Evolutionary conservation across 2,329 filamentous ascomycete genomes (phyloP), one percentile per base, ranked within the genome.

Genomic region (Myrmaecium sp.): DNA sequence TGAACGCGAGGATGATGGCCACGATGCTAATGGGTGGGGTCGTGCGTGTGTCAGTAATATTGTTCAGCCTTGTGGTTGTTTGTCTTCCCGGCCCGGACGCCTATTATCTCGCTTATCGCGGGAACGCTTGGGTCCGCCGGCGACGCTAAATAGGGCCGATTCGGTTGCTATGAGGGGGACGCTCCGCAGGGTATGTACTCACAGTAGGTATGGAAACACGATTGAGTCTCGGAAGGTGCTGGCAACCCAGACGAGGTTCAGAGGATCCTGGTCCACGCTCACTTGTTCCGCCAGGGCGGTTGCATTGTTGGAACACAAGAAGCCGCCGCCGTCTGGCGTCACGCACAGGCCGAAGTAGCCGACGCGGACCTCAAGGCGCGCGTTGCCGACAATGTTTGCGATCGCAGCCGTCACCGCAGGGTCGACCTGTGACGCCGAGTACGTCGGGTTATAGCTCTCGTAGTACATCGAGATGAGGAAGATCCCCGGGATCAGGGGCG

Each of bases 381-480:
- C 84, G 39, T 69, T 63, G 28, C 82, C 81, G 31, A 91, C 86
- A 35, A 98, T 91, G 55, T 89, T 91, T 34, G 74, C 67, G 41
- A 95, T 89, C 30, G 83, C 81, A 10, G 72, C 71, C 35, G 81
- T 76, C 32, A 89, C 77, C 31, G 77, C 80, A 34, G 91, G 92
- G 51, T 93, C 74, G 39, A 93, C 83, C 57, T 95, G 86, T 6
- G 86, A 68, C 4, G 82, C 79, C 41, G 80, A 73, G 39, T 86
- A 86, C 15, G 68, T 62, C 3, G 89, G 80, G 12, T 74, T 71
- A 57, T 94, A 94, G 35, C 69, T 64, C 50, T 92, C 62, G 61
- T 94, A 98, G 69, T 92, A 95, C 44, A 98, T 70, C n/a, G 84
- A 93, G 38, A 98, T 80, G 40, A 98, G 72, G 66, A 94, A 98